Evolutionary conservation across 2,329 filamentous ascomycete genomes (phyloP), one percentile per base, ranked within the genome.

Genomic region (Pestalotiopsis sp.): DNA sequence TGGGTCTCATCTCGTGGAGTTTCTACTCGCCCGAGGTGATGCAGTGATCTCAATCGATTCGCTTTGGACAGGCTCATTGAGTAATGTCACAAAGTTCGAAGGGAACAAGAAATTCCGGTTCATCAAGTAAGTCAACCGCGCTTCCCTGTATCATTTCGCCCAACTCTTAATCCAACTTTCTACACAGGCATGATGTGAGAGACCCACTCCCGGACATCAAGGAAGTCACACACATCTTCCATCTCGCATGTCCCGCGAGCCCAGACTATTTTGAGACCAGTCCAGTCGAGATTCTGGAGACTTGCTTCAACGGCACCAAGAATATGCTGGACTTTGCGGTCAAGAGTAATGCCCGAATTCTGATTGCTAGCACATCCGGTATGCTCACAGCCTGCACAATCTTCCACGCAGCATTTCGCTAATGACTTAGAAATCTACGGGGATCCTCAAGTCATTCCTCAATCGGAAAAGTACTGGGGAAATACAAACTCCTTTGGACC

Each of bases 401-500:
- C 11, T 61, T 14, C 7, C 0, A 3, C 1, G 14, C 14, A 61
- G 36, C 1, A 61, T 31, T 36, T 59, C 17, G 36, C 59, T 20
- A 36, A 14, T 9, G 2, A 36, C 9, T 31, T 52, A 68, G 67
- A 68, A 45, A 66, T 68, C 13, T 68, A 68, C 36, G 67, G 67
- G 4, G 67, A 68, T 25, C 67, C 67, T 13, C 7, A 27, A 13
- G 63, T 68, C 25, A 59, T 20, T 20, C 67, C 67, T 3, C 67
- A 68, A 64, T 41, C 62, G 38, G 67, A 81, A 71, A 72, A 69
- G 0, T 82, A 83, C 66, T 77, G 79, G 71, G 81, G 81, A 6
- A 80, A 83, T 52, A 80, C 82, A 20, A 83, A 82, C 66, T 78
- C 79, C 56, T 79, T 81, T 68, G 81, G 81, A 1, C 78, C 80